Conservation (phyloP, 345 rosid species). For the Camelina laxa region DNA sequence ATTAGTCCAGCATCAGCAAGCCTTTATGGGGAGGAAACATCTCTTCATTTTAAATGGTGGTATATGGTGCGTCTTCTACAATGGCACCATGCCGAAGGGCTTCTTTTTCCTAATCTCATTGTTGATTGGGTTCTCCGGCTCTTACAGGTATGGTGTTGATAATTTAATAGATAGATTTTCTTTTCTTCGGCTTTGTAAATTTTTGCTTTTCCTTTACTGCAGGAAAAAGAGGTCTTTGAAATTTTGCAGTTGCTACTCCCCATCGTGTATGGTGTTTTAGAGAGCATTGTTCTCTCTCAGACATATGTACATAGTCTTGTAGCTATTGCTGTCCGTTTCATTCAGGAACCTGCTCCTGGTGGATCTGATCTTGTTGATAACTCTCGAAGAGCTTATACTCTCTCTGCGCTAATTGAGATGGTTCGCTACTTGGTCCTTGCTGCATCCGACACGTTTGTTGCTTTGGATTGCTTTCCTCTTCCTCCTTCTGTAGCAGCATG, state of each 20-base stretch:
- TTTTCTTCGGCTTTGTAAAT: constrained; percentile 21
- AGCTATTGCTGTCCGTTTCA: constrained; percentile 76
- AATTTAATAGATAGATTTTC: constrained; percentile 12
- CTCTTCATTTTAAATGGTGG: constrained; percentile 92
- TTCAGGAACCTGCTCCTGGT: constrained; percentile 86
- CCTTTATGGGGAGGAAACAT: constrained; percentile 78
- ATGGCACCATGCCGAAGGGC: constrained; percentile 94
- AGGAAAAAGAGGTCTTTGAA: constrained; percentile 88
- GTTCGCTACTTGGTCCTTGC: constrained; percentile 85
- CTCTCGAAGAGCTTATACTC: constrained; percentile 92
- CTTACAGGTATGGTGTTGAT: constrained; percentile 64
- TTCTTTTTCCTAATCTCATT: constrained; percentile 82
- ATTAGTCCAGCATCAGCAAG: constrained; percentile 58
- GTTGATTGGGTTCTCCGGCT: constrained; percentile 95
- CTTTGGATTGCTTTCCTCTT: constrained; percentile 92
- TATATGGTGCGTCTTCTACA: constrained; percentile 91
- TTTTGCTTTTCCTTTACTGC: constrained; percentile 43
- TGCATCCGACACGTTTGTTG: constrained; percentile 96
- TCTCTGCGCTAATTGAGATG: constrained; percentile 90
- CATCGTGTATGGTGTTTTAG: constrained; percentile 83
- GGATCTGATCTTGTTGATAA: constrained; percentile 96
- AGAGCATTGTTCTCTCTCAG: constrained; percentile 83
- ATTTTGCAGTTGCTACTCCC: constrained; percentile 88
- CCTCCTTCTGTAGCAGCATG: constrained; percentile 76
- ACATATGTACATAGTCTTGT: constrained; percentile 81